Evolutionary conservation across 1,139 yeast species (phyloP), one percentile per base, ranked within the genome.

Genomic region (Pichia sp.): DNA sequence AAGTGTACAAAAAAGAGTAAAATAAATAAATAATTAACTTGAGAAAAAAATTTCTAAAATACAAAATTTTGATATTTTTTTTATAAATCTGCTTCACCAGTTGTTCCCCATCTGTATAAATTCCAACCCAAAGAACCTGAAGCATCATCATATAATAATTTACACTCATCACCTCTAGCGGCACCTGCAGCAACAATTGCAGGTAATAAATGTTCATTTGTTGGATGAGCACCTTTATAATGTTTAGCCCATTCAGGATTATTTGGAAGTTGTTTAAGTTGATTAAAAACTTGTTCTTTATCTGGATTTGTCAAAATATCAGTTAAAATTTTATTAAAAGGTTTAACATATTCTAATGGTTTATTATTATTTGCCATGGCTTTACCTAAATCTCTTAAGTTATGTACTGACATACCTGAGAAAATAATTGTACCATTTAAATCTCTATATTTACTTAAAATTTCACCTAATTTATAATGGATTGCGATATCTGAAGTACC

Each of bases 381-480:
- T 10, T 37, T 29, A 11, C 73, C 65, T 24, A 78, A 37, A 50
- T 84, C 90, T 35, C 76, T 56, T 40, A 85, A 68, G 55, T 85
- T 85, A 62, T 85, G 95, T 16, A 84, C 94, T 6, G 86, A 69
- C 85, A 83, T 82, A 3, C 95, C 95, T 0, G 90, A 82, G 47
- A 80, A 73, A 4, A 85, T 59, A 4, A 85, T 61, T 59, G 67
- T 35, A 64, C 85, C 67, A 55, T 74, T 69, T 43, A 75, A 64
- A 4, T 70, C 67, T 51, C 89, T 70, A 52, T 80, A 74, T 38
- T 68, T 64, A 29, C 73, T 60, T 45, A 85, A 65, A 0, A 68
- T 71, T 51, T 73, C 62, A 4, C 95, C 95, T 36, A 85, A 62
- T 51, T 70, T 67, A 58, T 67, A 71, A 54, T 78, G 82, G 3